A percentile compares a stretch with the other conserved stretches of the same genome.
phyloP scores from a whole-genome alignment of 352 stramenopile species.

The Pythium utonaiense region DNA sequence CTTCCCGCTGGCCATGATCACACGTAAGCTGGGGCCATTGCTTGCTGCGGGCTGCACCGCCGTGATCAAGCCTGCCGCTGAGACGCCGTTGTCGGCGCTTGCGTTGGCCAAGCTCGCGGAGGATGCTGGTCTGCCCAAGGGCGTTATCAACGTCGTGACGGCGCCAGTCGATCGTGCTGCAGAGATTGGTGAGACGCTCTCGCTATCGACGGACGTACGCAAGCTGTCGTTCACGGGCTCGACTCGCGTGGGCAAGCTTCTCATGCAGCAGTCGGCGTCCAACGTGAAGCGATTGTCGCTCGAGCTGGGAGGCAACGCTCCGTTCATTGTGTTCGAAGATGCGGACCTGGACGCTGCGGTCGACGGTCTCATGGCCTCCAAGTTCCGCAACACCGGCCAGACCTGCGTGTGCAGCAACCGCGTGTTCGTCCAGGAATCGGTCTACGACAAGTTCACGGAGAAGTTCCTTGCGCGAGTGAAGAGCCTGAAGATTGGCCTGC shows the following conservation, averaged over 20 bases:
- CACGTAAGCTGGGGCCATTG: conserved; percentile 93
- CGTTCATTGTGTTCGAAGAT: conserved; percentile 92
- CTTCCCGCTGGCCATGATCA: conserved; percentile 98
- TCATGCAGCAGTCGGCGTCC: conserved; percentile 75
- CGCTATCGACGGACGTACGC: conserved; percentile 65
- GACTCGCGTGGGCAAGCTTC: conserved; percentile 68
- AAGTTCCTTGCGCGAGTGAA: conserved; percentile 70
- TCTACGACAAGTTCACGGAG: conserved; percentile 93
- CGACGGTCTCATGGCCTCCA: conserved; percentile 80
- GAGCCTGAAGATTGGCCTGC: conserved; percentile 88
- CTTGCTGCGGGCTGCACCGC: conserved; percentile 93
- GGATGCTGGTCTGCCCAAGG: conserved; percentile 78
- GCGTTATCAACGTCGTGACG: conserved; percentile 89
- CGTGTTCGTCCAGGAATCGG: conserved; percentile 91
- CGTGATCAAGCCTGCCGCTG: conserved; percentile 95
- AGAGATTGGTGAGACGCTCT: conserved; percentile 77
- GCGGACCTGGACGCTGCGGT: conserved; percentile 79
- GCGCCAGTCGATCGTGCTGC: conserved; percentile 53
- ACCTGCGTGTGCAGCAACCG: conserved; percentile 89
- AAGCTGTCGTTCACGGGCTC: conserved; percentile 92
- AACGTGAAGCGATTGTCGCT: conserved; percentile 83
- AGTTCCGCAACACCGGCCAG: conserved; percentile 90
- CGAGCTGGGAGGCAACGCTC: conserved; percentile 92
- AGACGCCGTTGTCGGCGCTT: conserved; percentile 95
- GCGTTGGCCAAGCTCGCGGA: conserved; percentile 89